These are phyloP conservation scores for Ceratorhiza oryzae-sativae DNA, from an alignment of 1,284 basidiomycete species.

Conservation along the genomic window DNA sequence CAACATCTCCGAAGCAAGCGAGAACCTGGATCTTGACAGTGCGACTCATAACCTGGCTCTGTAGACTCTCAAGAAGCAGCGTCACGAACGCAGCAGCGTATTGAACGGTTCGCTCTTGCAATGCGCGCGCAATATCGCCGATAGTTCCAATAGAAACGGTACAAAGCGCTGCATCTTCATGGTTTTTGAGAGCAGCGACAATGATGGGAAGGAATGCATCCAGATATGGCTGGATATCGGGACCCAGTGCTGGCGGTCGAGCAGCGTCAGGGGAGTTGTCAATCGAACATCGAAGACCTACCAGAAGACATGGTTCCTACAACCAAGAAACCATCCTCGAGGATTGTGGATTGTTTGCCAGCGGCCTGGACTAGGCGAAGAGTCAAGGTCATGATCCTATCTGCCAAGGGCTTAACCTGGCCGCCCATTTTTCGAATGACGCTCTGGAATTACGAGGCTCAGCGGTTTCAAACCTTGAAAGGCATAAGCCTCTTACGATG, in stretches of 20 bases:
- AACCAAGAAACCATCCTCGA: conserved; percentile 96
- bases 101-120: conserved; percentile 82
- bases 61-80: conserved; percentile 89
- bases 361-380: conserved; percentile 86
- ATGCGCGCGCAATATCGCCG: conserved; percentile 92
- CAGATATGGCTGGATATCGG: conserved; percentile 87
- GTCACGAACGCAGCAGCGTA: conserved; percentile 91
- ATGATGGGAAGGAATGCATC: conserved; percentile 90
- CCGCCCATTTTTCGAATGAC: conserved; percentile 84
- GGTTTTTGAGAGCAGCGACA: conserved; percentile 86
- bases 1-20: conserved; percentile 96
- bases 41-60: conserved; percentile 88
- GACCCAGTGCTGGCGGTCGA: conserved; percentile 74
- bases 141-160: conserved; percentile 96
- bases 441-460: conserved; percentile 58
- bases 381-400: conserved; percentile 94
- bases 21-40: conserved; percentile 97
- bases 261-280: neutral
- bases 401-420: conserved; percentile 87
- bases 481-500: conserved; percentile 63
- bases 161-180: conserved; percentile 96
- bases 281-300: no score
- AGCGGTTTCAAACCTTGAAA: neutral
- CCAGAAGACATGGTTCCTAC: conserved; percentile 87
- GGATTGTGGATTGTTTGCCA: conserved; percentile 92